A percentile compares a stretch with the other conserved stretches of the same genome.
Evolutionary conservation across 2,329 filamentous ascomycete species (phyloP).

Genomic region (Diaporthe ilicicola): DNA sequence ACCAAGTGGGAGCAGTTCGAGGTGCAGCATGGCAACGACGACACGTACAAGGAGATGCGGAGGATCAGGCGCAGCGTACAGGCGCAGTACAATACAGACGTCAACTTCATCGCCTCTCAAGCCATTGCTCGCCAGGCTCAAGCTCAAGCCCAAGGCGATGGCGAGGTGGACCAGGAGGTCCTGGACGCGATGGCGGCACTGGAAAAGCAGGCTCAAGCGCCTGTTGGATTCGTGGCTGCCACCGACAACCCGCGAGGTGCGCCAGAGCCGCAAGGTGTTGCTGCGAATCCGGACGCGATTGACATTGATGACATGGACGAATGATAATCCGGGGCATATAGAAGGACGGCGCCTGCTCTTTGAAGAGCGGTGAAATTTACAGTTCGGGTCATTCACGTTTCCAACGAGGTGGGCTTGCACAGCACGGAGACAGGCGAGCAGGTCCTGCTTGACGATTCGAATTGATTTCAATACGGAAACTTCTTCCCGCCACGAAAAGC

Average conservation of each 20-base stretch:
- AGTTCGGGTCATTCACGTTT: not conserved
- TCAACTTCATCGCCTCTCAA: constrained; percentile 97
- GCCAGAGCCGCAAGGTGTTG: constrained; percentile 50
- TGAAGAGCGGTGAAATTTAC: constrained; percentile 1
- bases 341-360: not conserved
- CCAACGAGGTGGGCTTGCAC: not conserved
- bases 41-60: constrained; percentile 99
- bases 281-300: constrained; percentile 86
- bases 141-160: constrained; percentile 53
- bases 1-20: constrained; percentile 97
- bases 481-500: not conserved
- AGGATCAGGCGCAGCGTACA: constrained; percentile 97
- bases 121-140: constrained; percentile 83
- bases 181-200: constrained; percentile 89
- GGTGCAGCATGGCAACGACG: constrained; percentile 97
- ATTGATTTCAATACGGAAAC: constrained; percentile 9
- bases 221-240: constrained; percentile 89
- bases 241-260: constrained; percentile 75
- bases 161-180: constrained; percentile 56
- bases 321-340: constrained; percentile 47
- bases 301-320: constrained; percentile 79
- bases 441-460: not conserved
- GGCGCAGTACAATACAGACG: constrained; percentile 97
- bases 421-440: not conserved
- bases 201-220: constrained; percentile 87